These are phyloP conservation scores for Pseudocercospora vitis DNA, from an alignment of 2,329 filamentous ascomycete genomes.

Conservation along the genomic window DNA sequence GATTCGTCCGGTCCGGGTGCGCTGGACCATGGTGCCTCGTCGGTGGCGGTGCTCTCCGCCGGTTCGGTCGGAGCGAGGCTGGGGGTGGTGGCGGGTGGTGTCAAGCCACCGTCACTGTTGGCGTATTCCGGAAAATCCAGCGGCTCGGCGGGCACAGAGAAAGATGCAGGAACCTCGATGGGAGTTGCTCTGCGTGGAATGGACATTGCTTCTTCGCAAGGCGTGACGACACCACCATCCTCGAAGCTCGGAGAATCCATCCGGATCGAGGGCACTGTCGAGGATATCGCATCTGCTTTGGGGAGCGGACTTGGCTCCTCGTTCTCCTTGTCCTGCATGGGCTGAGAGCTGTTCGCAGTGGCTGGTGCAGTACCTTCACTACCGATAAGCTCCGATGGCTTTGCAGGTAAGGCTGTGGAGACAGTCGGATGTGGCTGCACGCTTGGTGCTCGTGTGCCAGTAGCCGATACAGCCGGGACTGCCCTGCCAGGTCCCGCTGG, in stretches of 20 bases:
- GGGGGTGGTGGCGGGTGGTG: background rate
- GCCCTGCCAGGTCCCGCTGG: background rate
- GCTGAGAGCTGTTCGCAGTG: background rate
- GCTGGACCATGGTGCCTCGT: background rate
- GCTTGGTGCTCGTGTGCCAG: background rate
- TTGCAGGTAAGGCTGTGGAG: background rate
- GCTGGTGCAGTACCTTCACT: background rate
- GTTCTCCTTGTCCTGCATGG: slow-evolving; percentile 4
- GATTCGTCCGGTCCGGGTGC: background rate
- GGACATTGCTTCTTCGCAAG: background rate
- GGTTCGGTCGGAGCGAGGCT: background rate
- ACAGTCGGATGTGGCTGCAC: background rate
- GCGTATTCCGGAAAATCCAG: slow-evolving; percentile 14
- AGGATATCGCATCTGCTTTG: background rate
- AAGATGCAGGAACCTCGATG: slow-evolving; percentile 5
- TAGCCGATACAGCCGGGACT: background rate
- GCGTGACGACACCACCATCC: background rate
- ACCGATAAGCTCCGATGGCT: background rate
- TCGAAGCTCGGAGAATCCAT: background rate
- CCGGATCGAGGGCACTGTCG: slow-evolving; percentile 4
- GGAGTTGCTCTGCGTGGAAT: slow-evolving; percentile 2
- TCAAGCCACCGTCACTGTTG: slow-evolving; percentile 1
- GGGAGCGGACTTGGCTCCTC: background rate
- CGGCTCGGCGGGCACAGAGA: slow-evolving; percentile 8
- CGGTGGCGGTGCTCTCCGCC: background rate